phyloP scores from a whole-genome alignment of 148 eudicot species.

The Tetragonia tetragonoides region DNA sequence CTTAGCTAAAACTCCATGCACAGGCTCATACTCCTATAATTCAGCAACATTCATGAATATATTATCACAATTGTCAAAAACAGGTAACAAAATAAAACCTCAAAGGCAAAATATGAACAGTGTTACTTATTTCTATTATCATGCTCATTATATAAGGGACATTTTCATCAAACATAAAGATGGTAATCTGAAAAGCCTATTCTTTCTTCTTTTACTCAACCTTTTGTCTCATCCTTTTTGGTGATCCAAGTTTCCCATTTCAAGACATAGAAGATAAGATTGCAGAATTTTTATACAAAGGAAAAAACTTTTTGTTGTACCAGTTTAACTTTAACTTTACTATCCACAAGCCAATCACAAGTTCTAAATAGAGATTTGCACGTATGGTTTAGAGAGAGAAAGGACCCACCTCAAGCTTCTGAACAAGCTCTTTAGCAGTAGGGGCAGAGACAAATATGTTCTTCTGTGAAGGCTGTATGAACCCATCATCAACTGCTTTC shows the following conservation, averaged over 20 bases:
- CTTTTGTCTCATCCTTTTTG: slow-evolving; percentile 14
- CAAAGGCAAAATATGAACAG: not conserved
- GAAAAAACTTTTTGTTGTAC: too few species aligned
- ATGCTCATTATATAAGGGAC: not conserved
- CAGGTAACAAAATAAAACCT: not conserved
- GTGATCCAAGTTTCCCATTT: slow-evolving; percentile 14
- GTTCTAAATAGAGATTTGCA: too few species aligned
- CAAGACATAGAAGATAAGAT: not conserved
- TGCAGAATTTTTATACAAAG: too few species aligned
- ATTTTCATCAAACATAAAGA: not conserved
- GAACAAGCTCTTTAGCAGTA: slow-evolving; percentile 64
- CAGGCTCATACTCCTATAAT: slow-evolving; percentile 64
- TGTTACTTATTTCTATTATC: not conserved
- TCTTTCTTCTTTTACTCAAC: not conserved
- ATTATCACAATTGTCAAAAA: not conserved
- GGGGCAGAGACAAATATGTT: slow-evolving; percentile 74
- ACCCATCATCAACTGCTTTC: slow-evolving; percentile 77
- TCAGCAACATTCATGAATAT: not conserved
- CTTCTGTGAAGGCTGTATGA: slow-evolving; percentile 62
- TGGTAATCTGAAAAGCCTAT: not conserved
- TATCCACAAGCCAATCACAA: too few species aligned
- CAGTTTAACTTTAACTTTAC: too few species aligned
- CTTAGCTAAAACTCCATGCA: slow-evolving; percentile 55
- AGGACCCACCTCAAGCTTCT: slow-evolving; percentile 60
- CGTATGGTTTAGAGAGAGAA: not conserved